Conservation (phyloP, 306 rosid genomes). For the Morella rubra region DNA sequence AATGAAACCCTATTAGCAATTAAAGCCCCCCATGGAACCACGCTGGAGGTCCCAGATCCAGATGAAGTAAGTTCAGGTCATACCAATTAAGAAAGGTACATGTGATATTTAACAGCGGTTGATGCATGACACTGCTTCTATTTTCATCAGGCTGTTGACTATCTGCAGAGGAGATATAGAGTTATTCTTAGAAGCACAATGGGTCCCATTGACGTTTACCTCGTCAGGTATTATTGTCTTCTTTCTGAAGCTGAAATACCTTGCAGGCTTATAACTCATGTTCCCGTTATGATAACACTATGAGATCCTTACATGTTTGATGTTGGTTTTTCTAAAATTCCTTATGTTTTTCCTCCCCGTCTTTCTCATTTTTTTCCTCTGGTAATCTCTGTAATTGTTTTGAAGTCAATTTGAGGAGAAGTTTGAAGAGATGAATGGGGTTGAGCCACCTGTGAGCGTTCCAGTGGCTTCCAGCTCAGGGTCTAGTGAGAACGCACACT, state of each 20-base stretch:
- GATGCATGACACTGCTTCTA: slow-evolving; percentile 34
- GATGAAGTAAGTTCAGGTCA: slow-evolving; percentile 75
- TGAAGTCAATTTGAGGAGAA: slow-evolving; percentile 95
- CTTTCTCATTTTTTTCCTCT: background rate
- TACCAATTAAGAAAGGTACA: slow-evolving; percentile 29
- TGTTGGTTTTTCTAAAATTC: background rate
- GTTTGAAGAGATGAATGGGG: slow-evolving; percentile 74
- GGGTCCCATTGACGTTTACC: slow-evolving; percentile 99
- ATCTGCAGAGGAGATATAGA: slow-evolving; percentile 89
- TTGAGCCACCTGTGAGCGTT: slow-evolving; percentile 58
- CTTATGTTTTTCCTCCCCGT: background rate
- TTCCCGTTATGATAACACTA: slow-evolving; percentile 17
- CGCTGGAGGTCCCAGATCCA: slow-evolving; percentile 98
- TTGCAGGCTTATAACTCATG: background rate
- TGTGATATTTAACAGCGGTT: slow-evolving; percentile 26
- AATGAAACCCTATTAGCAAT: slow-evolving; percentile 96
- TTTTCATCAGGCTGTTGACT: slow-evolving; percentile 77
- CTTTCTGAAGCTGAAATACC: slow-evolving; percentile 19
- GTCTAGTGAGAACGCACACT: slow-evolving; percentile 57
- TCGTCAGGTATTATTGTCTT: slow-evolving; percentile 71
- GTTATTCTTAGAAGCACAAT: slow-evolving; percentile 95
- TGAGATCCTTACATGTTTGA: slow-evolving; percentile 3
- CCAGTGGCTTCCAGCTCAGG: slow-evolving; percentile 83
- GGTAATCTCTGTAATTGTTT: slow-evolving; percentile 24
- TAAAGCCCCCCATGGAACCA: slow-evolving; percentile 98